A percentile compares a stretch with the other conserved stretches of the same genome.
These are phyloP conservation scores for Mortierella antarctica DNA, from an alignment of 192 early-diverging fungal species.

Conservation along the genomic window DNA sequence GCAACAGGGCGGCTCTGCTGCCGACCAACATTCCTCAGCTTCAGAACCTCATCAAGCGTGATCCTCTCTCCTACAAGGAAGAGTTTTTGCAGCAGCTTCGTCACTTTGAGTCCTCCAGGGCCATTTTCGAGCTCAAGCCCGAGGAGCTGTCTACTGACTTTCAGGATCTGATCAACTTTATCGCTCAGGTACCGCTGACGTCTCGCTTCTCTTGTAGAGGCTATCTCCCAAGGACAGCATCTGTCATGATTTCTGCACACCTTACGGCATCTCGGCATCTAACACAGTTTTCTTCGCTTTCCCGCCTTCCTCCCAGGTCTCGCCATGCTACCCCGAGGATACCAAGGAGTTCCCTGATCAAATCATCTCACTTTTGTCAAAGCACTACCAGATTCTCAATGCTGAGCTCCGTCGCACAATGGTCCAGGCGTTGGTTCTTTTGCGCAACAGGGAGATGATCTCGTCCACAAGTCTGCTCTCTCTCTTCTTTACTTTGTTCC, in stretches of 20 bases:
- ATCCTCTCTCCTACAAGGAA: slow-evolving; percentile 90
- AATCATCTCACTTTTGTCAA: slow-evolving; percentile 85
- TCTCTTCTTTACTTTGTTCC: slow-evolving; percentile 97
- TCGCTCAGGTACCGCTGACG: slow-evolving; percentile 71
- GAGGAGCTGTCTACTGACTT: slow-evolving; percentile 83
- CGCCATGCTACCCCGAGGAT: slow-evolving; percentile 88
- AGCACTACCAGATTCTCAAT: slow-evolving; percentile 83
- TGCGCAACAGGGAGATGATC: slow-evolving; percentile 88
- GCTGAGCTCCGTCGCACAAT: slow-evolving; percentile 86
- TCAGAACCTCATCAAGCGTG: slow-evolving; percentile 98
- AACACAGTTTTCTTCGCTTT: background rate
- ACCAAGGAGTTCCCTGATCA: slow-evolving; percentile 83
- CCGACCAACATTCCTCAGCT: slow-evolving; percentile 93
- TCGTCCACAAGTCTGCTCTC: slow-evolving; percentile 73
- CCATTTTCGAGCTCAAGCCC: slow-evolving; percentile 91
- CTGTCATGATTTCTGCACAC: background rate
- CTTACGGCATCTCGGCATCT: background rate
- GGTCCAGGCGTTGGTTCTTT: slow-evolving; percentile 88
- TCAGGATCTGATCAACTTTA: slow-evolving; percentile 89
- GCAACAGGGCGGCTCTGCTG: slow-evolving; percentile 69
- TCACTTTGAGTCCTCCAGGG: slow-evolving; percentile 90
- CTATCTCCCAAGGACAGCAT: background rate
- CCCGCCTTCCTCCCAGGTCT: slow-evolving; percentile 58
- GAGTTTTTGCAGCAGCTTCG: slow-evolving; percentile 95
- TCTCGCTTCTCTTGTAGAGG: background rate